Evolutionary conservation across 768 basidiomycete genomes (phyloP).

Genomic region (Sporobolomyces pararoseus): DNA sequence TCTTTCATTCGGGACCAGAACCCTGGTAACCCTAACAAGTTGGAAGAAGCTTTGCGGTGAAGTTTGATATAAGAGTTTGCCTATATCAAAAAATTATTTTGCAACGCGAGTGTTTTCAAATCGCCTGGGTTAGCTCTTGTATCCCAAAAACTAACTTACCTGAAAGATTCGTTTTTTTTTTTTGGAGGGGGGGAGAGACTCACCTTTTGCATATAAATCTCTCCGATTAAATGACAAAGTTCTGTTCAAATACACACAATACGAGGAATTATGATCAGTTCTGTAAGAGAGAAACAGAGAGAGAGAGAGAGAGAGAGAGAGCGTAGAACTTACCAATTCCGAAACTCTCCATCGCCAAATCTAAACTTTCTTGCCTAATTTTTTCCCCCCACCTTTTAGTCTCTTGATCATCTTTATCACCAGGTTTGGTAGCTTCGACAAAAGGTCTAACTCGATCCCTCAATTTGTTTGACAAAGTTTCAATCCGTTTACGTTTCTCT

Average conservation of each 20-base stretch:
- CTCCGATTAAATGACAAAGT: slow-evolving; percentile 45
- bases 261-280: no score
- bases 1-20: slow-evolving; percentile 94
- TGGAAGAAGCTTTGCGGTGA: slow-evolving; percentile 66
- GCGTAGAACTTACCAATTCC: slow-evolving; percentile 72
- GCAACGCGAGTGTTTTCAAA: no score
- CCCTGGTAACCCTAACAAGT: slow-evolving; percentile 56
- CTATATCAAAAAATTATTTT: no score
- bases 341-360: slow-evolving; percentile 94
- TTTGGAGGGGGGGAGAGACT: slow-evolving; percentile 16
- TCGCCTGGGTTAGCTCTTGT: no score
- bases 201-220: slow-evolving; percentile 76
- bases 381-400: slow-evolving; percentile 69
- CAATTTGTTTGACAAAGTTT: slow-evolving; percentile 70
- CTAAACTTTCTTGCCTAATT: slow-evolving; percentile 80
- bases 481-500: slow-evolving; percentile 73
- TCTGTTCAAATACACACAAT: slow-evolving; percentile 17
- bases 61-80: slow-evolving; percentile 79
- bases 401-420: slow-evolving; percentile 66
- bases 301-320: background rate
- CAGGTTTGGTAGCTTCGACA: slow-evolving; percentile 63
- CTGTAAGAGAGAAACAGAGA: no score
- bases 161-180: background rate
- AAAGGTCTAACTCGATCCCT: slow-evolving; percentile 80
- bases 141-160: no score